A percentile compares a stretch with the other conserved stretches of the same genome.
Evolutionary conservation across 2,329 filamentous ascomycete species (phyloP).

Genomic region (Colletotrichum paranaense): DNA sequence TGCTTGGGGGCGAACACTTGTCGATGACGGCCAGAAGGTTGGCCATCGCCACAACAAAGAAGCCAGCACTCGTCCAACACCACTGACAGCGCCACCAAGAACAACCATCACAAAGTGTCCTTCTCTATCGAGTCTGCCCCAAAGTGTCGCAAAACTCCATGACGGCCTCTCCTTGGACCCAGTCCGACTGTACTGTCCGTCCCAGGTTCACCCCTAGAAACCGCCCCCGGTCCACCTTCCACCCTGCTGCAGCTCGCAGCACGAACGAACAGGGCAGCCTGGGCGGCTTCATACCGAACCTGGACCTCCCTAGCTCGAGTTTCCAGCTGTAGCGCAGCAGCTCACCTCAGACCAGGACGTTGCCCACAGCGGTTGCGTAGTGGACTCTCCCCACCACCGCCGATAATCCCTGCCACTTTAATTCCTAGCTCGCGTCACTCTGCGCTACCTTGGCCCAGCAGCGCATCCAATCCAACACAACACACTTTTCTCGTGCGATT

Average conservation of each 20-base stretch:
- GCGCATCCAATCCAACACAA: conserved; percentile 30
- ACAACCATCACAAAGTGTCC: neutral
- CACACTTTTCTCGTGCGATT: conserved; percentile 29
- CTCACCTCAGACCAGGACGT: neutral
- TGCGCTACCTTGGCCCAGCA: conserved; percentile 22
- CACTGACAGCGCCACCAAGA: neutral
- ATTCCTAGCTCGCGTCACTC: conserved; percentile 30
- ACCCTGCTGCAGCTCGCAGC: conserved; percentile 11
- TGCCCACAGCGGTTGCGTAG: conserved; percentile 25
- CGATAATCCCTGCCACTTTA: conserved; percentile 28
- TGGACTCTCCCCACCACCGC: conserved; percentile 1
- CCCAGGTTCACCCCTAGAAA: conserved; percentile 22
- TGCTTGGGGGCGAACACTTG: neutral
- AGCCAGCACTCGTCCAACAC: neutral
- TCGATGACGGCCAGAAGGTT: neutral
- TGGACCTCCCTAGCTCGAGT: neutral
- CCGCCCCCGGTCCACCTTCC: conserved; percentile 1
- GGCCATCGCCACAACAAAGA: neutral
- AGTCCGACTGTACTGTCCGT: conserved; percentile 25
- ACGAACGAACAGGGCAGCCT: neutral
- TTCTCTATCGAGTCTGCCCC: neutral
- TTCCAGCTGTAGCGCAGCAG: conserved; percentile 2
- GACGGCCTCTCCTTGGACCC: neutral
- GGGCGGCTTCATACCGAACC: neutral
- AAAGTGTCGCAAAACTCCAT: neutral